These are phyloP conservation scores for Ambrosia trifida DNA, from an alignment of 129 eudicot species.

Conservation along the genomic window DNA sequence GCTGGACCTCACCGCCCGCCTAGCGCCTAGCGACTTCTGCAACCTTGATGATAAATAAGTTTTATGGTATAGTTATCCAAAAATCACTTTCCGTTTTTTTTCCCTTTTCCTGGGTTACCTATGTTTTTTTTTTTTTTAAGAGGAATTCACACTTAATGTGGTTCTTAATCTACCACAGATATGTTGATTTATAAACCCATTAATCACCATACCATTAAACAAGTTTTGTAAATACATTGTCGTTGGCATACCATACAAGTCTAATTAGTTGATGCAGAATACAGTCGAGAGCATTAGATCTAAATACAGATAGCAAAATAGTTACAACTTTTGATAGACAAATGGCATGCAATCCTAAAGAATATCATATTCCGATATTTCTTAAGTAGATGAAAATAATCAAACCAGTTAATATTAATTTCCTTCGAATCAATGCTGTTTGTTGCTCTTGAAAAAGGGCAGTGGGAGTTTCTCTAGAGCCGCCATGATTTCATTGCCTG, in stretches of 20 bases:
- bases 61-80: too few species aligned
- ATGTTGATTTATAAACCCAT: too few species aligned
- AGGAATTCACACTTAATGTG: too few species aligned
- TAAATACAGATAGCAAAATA: conserved; percentile 25
- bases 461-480: conserved; percentile 69
- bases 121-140: too few species aligned
- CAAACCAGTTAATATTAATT: conserved; percentile 11
- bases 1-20: too few species aligned
- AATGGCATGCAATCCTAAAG: conserved; percentile 26
- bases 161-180: too few species aligned
- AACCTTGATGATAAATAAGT: too few species aligned
- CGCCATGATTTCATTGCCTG: conserved; percentile 50
- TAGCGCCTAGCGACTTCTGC: too few species aligned
- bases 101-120: too few species aligned
- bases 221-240: conserved; percentile 16
- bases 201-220: not conserved
- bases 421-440: conserved; percentile 42
- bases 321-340: conserved; percentile 11
- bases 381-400: not conserved
- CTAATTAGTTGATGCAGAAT: conserved; percentile 20
- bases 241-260: conserved; percentile 24
- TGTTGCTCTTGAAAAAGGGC: conserved; percentile 49
- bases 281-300: conserved; percentile 19
- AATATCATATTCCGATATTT: conserved; percentile 16
- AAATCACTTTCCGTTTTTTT: too few species aligned